These are phyloP conservation scores for Fonsecaea erecta DNA, from an alignment of 2,329 filamentous ascomycete species.

Conservation along the genomic window DNA sequence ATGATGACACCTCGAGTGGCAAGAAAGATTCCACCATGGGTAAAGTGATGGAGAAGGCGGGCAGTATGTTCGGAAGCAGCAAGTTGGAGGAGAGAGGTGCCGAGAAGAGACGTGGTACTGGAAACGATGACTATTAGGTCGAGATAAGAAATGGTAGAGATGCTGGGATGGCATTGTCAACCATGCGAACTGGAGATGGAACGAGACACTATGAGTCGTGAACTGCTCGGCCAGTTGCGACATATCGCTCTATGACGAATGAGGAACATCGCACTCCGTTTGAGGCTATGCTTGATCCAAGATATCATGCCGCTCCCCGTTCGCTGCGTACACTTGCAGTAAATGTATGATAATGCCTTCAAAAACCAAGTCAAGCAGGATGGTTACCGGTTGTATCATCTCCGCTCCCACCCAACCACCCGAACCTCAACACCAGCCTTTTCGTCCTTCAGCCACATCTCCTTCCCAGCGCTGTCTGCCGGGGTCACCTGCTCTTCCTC, in stretches of 20 bases:
- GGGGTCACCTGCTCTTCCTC: slow-evolving; percentile 19
- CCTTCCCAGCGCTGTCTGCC: slow-evolving; percentile 43
- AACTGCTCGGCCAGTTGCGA: background rate
- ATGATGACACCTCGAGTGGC: slow-evolving; percentile 23
- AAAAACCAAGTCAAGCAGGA: too few species aligned
- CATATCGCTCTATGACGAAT: background rate
- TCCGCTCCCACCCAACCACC: slow-evolving; percentile 52
- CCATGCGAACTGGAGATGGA: background rate
- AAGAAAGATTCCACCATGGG: slow-evolving; percentile 39
- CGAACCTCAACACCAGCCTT: slow-evolving; percentile 57
- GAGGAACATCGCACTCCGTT: background rate
- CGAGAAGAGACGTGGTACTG: slow-evolving; percentile 38
- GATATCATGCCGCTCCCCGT: background rate
- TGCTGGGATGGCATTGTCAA: background rate
- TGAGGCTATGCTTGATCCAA: background rate
- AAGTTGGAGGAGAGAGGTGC: slow-evolving; percentile 37
- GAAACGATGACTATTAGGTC: slow-evolving; percentile 25
- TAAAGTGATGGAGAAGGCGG: slow-evolving; percentile 41
- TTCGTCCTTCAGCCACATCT: slow-evolving; percentile 51
- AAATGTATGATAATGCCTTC: too few species aligned
- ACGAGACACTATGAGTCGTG: background rate
- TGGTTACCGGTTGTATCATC: background rate
- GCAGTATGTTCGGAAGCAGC: slow-evolving; percentile 37
- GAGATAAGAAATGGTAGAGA: background rate
- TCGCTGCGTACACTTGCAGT: background rate